Conservation (phyloP, 2,329 filamentous ascomycete genomes). For the Neopestalotiopsis sp. region DNA sequence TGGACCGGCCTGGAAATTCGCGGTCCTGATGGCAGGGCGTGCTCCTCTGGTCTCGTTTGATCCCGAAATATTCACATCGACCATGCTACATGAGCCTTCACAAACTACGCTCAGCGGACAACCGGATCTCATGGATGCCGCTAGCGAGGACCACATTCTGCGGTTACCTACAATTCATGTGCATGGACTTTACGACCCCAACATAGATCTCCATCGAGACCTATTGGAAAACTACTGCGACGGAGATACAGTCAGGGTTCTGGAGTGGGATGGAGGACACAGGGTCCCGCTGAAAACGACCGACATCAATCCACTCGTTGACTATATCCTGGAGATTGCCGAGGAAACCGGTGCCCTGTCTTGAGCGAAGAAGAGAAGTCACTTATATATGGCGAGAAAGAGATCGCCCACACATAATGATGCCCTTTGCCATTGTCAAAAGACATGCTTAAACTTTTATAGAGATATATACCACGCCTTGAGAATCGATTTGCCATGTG, state of each 20-base stretch:
- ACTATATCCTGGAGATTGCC: slow-evolving; percentile 56
- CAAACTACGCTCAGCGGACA: slow-evolving; percentile 47
- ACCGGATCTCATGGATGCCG: slow-evolving; percentile 44
- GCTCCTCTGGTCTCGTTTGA: slow-evolving; percentile 62
- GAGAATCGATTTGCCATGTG: no score
- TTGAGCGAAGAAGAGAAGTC: not conserved
- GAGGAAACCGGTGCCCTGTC: slow-evolving; percentile 45
- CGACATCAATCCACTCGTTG: slow-evolving; percentile 65
- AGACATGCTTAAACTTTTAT: no score
- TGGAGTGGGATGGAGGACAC: slow-evolving; percentile 79
- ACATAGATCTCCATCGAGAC: slow-evolving; percentile 62
- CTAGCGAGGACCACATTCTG: slow-evolving; percentile 50
- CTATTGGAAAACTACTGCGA: slow-evolving; percentile 65
- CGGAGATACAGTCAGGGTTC: slow-evolving; percentile 53
- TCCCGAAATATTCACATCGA: slow-evolving; percentile 35
- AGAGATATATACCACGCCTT: no score
- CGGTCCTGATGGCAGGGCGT: slow-evolving; percentile 65
- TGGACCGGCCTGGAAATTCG: slow-evolving; percentile 57
- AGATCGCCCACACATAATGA: no score
- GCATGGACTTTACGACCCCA: slow-evolving; percentile 66
- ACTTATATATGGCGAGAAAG: no score
- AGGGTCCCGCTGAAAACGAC: slow-evolving; percentile 70
- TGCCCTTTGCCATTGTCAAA: no score
- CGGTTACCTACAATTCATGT: slow-evolving; percentile 69
- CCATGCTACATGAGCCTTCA: slow-evolving; percentile 31